Base-by-base conservation (phyloP, 2,329 filamentous ascomycete species). In the Trichocomaceae sp. region DNA sequence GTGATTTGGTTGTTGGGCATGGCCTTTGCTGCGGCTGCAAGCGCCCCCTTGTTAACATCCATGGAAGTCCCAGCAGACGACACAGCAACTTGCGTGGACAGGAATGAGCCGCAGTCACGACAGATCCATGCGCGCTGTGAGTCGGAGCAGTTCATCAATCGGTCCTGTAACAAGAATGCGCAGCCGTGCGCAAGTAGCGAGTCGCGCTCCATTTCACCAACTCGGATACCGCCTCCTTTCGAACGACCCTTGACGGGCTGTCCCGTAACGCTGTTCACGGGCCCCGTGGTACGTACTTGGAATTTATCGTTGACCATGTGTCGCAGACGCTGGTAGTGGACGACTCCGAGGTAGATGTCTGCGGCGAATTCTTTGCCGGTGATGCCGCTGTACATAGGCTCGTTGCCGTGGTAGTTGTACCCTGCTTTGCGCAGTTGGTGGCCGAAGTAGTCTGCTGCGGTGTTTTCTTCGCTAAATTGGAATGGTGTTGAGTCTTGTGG, bases 261-360 rank as follows among this genome's bases (percentile, higher is more conserved):
- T 31, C 92, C 91, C 0, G 92, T 97, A 15, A 93, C 83, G 22
- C 86, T 83, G 54, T 93, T 93, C 44, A 96, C 87, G 1, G 91
- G 91, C 54, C 93, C 93, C 0, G 93, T 97, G 2, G 93, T 97
- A 72, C 93, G 85, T 54, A 97, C 93, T 73, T 99, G 93, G 79
- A 88, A 99, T 75, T 99, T 99, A 75, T 99, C 93, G 81, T 96
- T 97, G 55, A 99, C 93, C 93, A 99, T 99, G 85, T 99, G 93
- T 70, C 93, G 82, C 58, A 99, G 81, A 72, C 93, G 86, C 75
- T 99, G 93, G 79, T 99, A 99, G 79, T 97, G 97, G 58, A 99
- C 93, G 10, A 96, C 85, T 47, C 93, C 93, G 57, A 97, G 83
- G 75, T 95, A 99, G 66, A 99, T 97, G 69, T 99, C 93, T 6